A percentile compares a stretch with the other conserved stretches of the same genome.
Evolutionary conservation across 1,284 basidiomycete genomes (phyloP).

Genomic region (Moesziomyces globuligerus): DNA sequence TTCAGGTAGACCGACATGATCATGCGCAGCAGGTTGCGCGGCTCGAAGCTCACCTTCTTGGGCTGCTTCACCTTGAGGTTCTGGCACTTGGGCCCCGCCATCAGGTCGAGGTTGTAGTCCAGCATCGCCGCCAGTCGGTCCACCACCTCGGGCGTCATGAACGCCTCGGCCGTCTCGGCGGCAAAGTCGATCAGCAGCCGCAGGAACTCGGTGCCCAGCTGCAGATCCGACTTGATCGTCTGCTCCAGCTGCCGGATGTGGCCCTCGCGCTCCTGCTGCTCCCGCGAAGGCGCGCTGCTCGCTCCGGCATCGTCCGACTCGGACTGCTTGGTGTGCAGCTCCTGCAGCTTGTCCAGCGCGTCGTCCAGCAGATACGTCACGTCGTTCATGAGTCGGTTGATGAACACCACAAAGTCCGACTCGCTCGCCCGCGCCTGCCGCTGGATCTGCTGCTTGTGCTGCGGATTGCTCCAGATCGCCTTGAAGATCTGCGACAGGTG

Average conservation of each 20-base stretch:
- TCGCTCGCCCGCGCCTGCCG: slow-evolving; percentile 43
- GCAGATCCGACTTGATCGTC: slow-evolving; percentile 84
- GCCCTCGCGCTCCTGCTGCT: slow-evolving; percentile 85
- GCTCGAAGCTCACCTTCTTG: slow-evolving; percentile 90
- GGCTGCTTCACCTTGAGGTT: slow-evolving; percentile 86
- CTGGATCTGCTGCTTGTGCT: slow-evolving; percentile 62
- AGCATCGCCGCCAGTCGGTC: slow-evolving; percentile 95
- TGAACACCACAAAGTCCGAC: slow-evolving; percentile 77
- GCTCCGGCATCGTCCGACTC: slow-evolving; percentile 76
- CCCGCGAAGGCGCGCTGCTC: slow-evolving; percentile 73
- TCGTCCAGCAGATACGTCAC: slow-evolving; percentile 98
- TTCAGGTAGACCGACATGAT: slow-evolving; percentile 93
- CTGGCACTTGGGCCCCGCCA: slow-evolving; percentile 83
- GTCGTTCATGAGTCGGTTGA: slow-evolving; percentile 99
- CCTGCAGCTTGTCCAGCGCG: slow-evolving; percentile 85
- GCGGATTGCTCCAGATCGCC: slow-evolving; percentile 62
- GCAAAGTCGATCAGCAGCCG: slow-evolving; percentile 91
- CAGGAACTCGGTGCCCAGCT: slow-evolving; percentile 86
- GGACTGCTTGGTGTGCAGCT: slow-evolving; percentile 85
- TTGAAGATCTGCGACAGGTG: slow-evolving; percentile 64
- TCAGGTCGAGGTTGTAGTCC: slow-evolving; percentile 89
- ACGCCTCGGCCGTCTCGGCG: slow-evolving; percentile 87
- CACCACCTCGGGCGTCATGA: slow-evolving; percentile 96
- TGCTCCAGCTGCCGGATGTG: slow-evolving; percentile 82
- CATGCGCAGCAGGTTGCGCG: slow-evolving; percentile 82